Evolutionary conservation across 1,284 basidiomycete genomes (phyloP), one percentile per base, ranked within the genome.

Genomic region (Sporisorium scitamineum): DNA sequence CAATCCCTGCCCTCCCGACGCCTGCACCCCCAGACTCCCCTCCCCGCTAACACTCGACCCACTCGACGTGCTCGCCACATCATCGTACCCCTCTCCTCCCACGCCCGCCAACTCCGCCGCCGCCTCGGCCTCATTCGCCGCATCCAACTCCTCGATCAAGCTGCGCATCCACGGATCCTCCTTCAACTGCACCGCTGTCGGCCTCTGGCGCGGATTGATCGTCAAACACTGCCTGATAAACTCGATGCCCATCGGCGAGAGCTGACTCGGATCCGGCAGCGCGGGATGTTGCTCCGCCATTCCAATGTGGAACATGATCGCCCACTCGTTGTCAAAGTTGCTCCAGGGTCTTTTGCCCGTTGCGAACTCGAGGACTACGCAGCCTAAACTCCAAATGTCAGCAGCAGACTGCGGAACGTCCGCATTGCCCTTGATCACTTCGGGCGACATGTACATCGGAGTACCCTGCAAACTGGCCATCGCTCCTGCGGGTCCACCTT

Each of bases 391-490:
- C 97, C 97, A 99, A 50, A 99, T 92, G 85, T 99, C 97, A 91
- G 97, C 97, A 3, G 97, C 95, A n/a, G 96, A 96, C 69, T 93
- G 91, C 60, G 92, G 89, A 31, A 94, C 93, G 26, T 82, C 65
- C 20, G 82, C 65, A 22, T 86, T 86, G 18, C 92, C 90, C 87
- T 97, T 95, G 88, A 99, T 99, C 54, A 98, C 92, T 85, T 99
- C 97, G 1, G 97, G 97, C 11, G 94, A 96, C 93, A 99, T 97
- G 87, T 99, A 99, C 96, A 99, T 99, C 0, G 97, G 97, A 20
- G 97, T 99, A 14, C 97, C 97, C 2, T 96, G 97, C 61, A 84
- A 55, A 54, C 71, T 76, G 13, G 93, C 93, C 86, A 92, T 93
- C 26, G 86, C 87, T 3, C 84, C 87, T 0, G 84, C 81, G 0